Conservation (phyloP, 108 stramenopile genomes). For the Mediolabrus comicus region DNA sequence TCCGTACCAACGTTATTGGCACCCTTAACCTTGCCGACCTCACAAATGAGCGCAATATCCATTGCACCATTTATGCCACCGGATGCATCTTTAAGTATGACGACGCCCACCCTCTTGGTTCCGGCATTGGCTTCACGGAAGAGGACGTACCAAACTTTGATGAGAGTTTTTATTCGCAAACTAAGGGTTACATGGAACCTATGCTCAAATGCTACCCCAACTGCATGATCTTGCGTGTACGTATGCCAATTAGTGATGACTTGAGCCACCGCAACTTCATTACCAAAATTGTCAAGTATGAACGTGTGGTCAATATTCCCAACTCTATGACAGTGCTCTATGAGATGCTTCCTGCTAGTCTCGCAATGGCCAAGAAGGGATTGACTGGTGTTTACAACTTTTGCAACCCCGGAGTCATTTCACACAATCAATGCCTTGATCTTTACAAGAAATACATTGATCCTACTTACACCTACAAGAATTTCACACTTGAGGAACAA, state of each 20-base stretch:
- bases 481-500: conserved; percentile 95
- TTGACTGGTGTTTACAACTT: conserved; percentile 98
- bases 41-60: conserved; percentile 82
- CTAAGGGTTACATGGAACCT: conserved; percentile 98
- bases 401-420: conserved; percentile 99
- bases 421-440: conserved; percentile 97
- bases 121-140: conserved; percentile 96
- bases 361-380: conserved; percentile 90
- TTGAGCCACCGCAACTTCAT: conserved; percentile 96
- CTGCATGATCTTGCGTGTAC: conserved; percentile 92
- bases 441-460: conserved; percentile 99
- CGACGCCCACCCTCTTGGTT: conserved; percentile 87
- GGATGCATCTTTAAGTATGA: conserved; percentile 99
- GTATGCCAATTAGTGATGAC: conserved; percentile 99
- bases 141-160: conserved; percentile 96
- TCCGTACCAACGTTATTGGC: conserved; percentile 97
- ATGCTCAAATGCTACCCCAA: conserved; percentile 88
- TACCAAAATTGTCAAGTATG: conserved; percentile 99
- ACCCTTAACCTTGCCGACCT: conserved; percentile 94
- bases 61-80: conserved; percentile 98
- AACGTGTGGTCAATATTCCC: conserved; percentile 96
- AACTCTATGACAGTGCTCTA: conserved; percentile 98
- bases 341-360: conserved; percentile 95
- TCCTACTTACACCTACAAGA: conserved; percentile 93
- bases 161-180: conserved; percentile 98